These are phyloP conservation scores for Debaryomyces castellii DNA, from an alignment of 805 yeast genomes.

Conservation along the genomic window DNA sequence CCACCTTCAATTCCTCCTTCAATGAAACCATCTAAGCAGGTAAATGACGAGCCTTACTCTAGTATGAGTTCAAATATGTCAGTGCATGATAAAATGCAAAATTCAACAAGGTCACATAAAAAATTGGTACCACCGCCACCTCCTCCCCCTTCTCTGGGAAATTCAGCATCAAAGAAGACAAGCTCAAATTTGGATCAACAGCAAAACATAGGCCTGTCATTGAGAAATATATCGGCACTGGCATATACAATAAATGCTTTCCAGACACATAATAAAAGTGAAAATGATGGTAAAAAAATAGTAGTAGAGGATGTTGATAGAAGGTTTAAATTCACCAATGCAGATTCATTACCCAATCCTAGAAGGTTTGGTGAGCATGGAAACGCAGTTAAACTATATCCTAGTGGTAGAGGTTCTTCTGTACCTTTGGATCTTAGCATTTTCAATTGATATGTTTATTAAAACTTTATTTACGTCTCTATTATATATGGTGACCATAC, in stretches of 20 bases:
- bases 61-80: neutral
- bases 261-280: constrained; percentile 17
- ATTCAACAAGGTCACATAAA: constrained; percentile 14
- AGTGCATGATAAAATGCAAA: neutral
- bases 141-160: constrained; percentile 20
- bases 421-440: constrained; percentile 71
- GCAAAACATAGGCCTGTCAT: constrained; percentile 47
- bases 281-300: constrained; percentile 25
- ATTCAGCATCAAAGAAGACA: neutral
- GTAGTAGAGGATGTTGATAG: constrained; percentile 57
- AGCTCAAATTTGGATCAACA: constrained; percentile 30
- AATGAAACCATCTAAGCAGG: neutral
- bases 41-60: neutral
- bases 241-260: constrained; percentile 60
- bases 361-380: constrained; percentile 65
- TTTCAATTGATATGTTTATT: constrained; percentile 6
- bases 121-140: constrained; percentile 36
- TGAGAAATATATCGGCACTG: constrained; percentile 63
- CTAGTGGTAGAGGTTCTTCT: constrained; percentile 92
- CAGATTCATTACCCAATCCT: constrained; percentile 80
- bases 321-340: constrained; percentile 68
- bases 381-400: constrained; percentile 66
- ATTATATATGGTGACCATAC: constrained; percentile 51
- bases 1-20: constrained; percentile 13
- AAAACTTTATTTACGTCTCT: constrained; percentile 1